Conservation (phyloP, 805 yeast genomes). For the Jamesozyma jinghongensis region DNA sequence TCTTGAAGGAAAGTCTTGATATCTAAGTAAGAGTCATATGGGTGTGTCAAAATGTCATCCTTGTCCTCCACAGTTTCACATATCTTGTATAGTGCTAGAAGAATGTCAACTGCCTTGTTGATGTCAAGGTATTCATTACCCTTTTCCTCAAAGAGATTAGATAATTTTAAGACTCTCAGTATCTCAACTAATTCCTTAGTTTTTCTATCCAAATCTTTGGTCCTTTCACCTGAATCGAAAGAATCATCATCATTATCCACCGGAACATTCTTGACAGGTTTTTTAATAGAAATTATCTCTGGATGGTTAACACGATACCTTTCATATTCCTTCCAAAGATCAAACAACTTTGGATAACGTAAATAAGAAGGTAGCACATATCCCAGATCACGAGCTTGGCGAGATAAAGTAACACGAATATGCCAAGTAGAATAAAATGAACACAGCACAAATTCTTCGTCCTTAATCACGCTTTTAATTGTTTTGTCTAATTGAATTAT, state of each 20-base stretch:
- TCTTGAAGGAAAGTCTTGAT: conserved; percentile 57
- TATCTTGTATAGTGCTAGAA: conserved; percentile 25
- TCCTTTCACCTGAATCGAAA: neutral
- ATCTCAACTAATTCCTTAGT: conserved; percentile 12
- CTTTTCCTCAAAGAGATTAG: neutral
- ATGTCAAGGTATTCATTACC: neutral
- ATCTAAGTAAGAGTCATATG: conserved; percentile 73
- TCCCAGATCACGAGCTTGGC: conserved; percentile 73
- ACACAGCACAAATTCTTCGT: conserved; percentile 53
- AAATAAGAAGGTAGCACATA: conserved; percentile 65
- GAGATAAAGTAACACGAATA: conserved; percentile 63
- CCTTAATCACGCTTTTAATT: conserved; percentile 31
- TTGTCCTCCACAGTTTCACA: conserved; percentile 40
- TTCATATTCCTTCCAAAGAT: conserved; percentile 60
- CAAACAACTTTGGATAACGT: conserved; percentile 69
- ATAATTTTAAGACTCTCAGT: conserved; percentile 4
- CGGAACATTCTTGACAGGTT: neutral
- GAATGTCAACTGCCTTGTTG: conserved; percentile 17
- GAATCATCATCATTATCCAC: neutral
- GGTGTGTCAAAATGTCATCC: conserved; percentile 51
- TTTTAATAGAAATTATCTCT: conserved; percentile 6
- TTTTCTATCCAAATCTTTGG: neutral
- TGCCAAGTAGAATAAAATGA: conserved; percentile 58
- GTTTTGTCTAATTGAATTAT: conserved; percentile 43
- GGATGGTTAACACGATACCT: conserved; percentile 65